A percentile compares a stretch with the other conserved stretches of the same genome.
These are phyloP conservation scores for Puccinia hordei DNA, from an alignment of 1,284 basidiomycete genomes.

Conservation along the genomic window DNA sequence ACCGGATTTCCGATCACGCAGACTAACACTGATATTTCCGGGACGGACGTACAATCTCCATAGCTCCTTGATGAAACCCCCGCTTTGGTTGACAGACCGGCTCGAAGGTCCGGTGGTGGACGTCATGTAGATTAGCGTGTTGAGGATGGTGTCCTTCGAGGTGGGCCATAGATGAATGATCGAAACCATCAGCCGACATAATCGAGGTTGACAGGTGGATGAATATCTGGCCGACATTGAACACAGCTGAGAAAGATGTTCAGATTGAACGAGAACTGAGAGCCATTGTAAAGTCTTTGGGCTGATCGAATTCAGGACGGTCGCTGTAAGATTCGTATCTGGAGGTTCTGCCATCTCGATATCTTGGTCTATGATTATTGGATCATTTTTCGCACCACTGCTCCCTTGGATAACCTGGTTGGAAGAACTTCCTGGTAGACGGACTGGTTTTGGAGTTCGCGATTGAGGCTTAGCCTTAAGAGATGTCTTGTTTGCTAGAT, in stretches of 20 bases:
- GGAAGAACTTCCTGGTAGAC: neutral
- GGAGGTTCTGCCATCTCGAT: slow-evolving; percentile 23
- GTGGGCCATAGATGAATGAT: slow-evolving; percentile 68
- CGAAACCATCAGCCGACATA: slow-evolving; percentile 61
- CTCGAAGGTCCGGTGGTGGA: neutral
- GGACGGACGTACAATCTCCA: slow-evolving; percentile 71
- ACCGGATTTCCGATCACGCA: slow-evolving; percentile 66
- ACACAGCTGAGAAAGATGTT: slow-evolving; percentile 45
- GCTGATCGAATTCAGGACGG: neutral
- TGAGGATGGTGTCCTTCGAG: slow-evolving; percentile 63
- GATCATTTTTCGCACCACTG: neutral
- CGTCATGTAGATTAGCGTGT: slow-evolving; percentile 58
- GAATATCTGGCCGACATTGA: slow-evolving; percentile 32
- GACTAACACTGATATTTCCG: slow-evolving; percentile 54
- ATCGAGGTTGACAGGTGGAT: slow-evolving; percentile 10
- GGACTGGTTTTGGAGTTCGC: slow-evolving; percentile 1
- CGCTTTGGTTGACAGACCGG: slow-evolving; percentile 45
- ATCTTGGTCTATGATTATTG: slow-evolving; percentile 13
- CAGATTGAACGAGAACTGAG: slow-evolving; percentile 13
- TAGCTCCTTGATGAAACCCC: slow-evolving; percentile 69
- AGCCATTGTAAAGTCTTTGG: slow-evolving; percentile 41
- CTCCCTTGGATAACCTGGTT: neutral
- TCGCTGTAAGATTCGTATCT: neutral
- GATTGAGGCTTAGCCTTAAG: slow-evolving; percentile 13
- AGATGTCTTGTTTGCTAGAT: slow-evolving; percentile 9